Base-by-base conservation (phyloP, 1,284 basidiomycete species). In the Pseudozyma pruni region DNA sequence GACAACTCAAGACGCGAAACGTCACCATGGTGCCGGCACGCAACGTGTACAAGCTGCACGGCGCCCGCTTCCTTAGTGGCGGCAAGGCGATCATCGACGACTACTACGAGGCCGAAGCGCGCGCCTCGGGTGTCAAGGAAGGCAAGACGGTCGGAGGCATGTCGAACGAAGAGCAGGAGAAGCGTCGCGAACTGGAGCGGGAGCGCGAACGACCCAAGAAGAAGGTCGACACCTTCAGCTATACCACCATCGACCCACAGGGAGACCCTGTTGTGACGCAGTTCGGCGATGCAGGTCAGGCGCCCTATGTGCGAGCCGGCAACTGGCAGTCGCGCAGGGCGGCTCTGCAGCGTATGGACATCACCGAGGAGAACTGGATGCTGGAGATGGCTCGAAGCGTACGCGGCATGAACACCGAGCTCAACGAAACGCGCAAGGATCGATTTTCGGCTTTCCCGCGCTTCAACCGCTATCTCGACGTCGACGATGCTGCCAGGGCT, bases 31-130 rank as follows among this genome's bases (percentile, higher is more conserved):
- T 98, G 49, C 91, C 93, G 10, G 92, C 93, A 31, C 87, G 93
- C 42, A 97, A 94, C 76, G 92, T 93, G 8, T 98, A 89, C 87
- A 97, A 97, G 84, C 86, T 94, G 6, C 92, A 97, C 85, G 95
- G 96, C 13, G 90, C 93, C 6, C 91, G 93, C 76, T 91, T 91
- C 85, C 86, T 98, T 49, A 85, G 90, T 64, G 89, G 94, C 47
- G 95, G 94, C 3, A 87, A 88, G 77, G 93, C 92, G 88, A 90
- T 98, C 3, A 87, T 88, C 17, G 95, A 98, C 80, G 95, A 98
- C 84, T 98, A 98, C 83, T 93, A 93, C 84, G 93, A 96, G 84
- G 90, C 90, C 38, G 90, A 90, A 55, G 88, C 87, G 0, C 86
- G 90, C 1, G 88, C 87, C 19, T 75, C 71, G 2, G 79, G 78